Conservation (phyloP, 495 filamentous ascomycete species). For the Elasticomyces elasticus region DNA sequence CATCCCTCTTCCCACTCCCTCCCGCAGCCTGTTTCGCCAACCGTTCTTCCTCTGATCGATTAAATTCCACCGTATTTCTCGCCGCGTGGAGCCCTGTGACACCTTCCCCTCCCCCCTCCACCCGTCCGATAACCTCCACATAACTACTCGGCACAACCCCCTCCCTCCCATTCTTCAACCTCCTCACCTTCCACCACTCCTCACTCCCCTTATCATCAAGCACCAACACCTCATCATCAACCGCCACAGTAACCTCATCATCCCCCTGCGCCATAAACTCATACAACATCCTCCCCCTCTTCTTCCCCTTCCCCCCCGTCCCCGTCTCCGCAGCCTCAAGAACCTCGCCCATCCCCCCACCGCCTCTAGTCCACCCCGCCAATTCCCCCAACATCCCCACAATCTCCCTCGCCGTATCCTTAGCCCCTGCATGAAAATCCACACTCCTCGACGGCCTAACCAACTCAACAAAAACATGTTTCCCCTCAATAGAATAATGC, state of each 20-base stretch:
- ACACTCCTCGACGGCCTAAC: constrained; percentile 83
- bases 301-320: constrained; percentile 49
- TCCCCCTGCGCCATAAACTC: constrained; percentile 95
- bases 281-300: constrained; percentile 75
- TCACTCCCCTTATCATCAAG: constrained; percentile 85
- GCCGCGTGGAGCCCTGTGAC: constrained; percentile 53
- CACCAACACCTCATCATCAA: constrained; percentile 84
- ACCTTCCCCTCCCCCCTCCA: constrained; percentile 37
- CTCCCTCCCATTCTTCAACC: constrained; percentile 80
- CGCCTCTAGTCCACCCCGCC: constrained; percentile 69
- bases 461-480: constrained; percentile 93
- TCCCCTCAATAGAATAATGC: constrained; percentile 93
- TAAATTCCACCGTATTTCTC: constrained; percentile 67
- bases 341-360: constrained; percentile 78
- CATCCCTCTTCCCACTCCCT: constrained; percentile 18
- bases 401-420: constrained; percentile 92
- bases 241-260: constrained; percentile 86
- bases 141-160: constrained; percentile 99
- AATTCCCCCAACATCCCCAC: constrained; percentile 79
- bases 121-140: constrained; percentile 67
- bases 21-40: constrained; percentile 66
- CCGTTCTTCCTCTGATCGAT: constrained; percentile 71
- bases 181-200: constrained; percentile 96
- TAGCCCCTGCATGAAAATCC: constrained; percentile 94
- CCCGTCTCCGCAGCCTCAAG: constrained; percentile 67